These are phyloP conservation scores for Fallopia convolvulus DNA, from an alignment of 148 eudicot genomes.

Conservation along the genomic window DNA sequence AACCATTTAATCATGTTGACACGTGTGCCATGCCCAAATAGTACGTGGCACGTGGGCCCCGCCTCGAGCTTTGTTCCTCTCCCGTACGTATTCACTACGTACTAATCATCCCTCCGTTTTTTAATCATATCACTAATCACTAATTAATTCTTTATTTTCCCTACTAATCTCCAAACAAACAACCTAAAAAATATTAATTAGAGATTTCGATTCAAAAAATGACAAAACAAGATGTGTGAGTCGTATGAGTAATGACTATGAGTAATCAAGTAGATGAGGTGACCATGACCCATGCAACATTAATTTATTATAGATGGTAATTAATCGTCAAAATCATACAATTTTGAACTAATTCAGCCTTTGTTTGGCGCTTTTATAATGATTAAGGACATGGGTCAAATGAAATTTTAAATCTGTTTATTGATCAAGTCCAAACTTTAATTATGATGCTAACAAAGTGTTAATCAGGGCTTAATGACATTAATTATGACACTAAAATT, in stretches of 20 bases:
- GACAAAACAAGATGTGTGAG: neutral
- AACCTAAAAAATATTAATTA: neutral
- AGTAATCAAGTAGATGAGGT: neutral
- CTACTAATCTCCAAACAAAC: neutral
- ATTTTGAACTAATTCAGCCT: too few species aligned
- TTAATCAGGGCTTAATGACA: too few species aligned
- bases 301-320: too few species aligned
- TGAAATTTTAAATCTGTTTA: too few species aligned
- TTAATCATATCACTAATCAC: neutral
- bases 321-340: too few species aligned
- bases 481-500: too few species aligned
- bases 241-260: too few species aligned
- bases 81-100: neutral
- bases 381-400: too few species aligned
- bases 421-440: too few species aligned
- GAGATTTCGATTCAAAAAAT: neutral
- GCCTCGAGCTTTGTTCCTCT: neutral
- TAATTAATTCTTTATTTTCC: neutral
- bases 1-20: neutral
- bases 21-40: neutral
- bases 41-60: neutral
- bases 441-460: too few species aligned
- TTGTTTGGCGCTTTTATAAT: too few species aligned
- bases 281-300: too few species aligned
- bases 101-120: neutral